Evolutionary conservation across 2,329 filamentous ascomycete species (phyloP), one percentile per base, ranked within the genome.

Genomic region (Neofusicoccum umdonicola): DNA sequence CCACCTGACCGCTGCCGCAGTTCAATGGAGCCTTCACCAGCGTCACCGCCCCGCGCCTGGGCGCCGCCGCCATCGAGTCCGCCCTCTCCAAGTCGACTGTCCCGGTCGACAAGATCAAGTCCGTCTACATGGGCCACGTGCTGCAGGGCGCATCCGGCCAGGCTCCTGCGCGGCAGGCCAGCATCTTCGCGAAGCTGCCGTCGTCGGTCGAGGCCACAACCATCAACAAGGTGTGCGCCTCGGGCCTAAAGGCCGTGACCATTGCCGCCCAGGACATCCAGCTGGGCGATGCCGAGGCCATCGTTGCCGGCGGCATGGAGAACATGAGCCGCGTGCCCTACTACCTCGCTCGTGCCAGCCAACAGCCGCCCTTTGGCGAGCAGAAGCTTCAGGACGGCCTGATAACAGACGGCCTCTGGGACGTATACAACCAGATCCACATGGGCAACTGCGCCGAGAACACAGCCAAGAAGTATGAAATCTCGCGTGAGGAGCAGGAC

Each of bases 81-180:
- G 95, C 95, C 34, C 79, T 99, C 62, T 86, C 89, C 70, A 96
- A 95, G 79, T 96, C 93, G 61, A 89, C 88, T 68, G 85, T 98
- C 6, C 93, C 95, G 1, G 78, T 87, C 61, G 87, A 89, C 39
- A 90, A 90, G 75, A 92, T 98, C 73, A 90, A 89, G 68, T 91
- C 96, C 79, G 92, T 98, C 15, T 98, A 98, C 82, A 96, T 98
- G 91, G 95, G 95, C 75, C 96, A 97, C 73, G 95, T 98, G 9
- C 85, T 98, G 45, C 89, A 93, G 77, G 94, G 85, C 50, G 86
- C 86, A 17, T 85, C 95, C 5, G 95, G 95, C 51, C 95, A 99
- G 80, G 87, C 95, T 0, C 95, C 95, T 1, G 94, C 95, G 22
- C 88, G 95, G 56, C 95, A 99, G 81, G 95, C 95, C 11, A 83